phyloP scores from a whole-genome alignment of 371 early-diverging fungal species.

The Phascolomyces articulosus region DNA sequence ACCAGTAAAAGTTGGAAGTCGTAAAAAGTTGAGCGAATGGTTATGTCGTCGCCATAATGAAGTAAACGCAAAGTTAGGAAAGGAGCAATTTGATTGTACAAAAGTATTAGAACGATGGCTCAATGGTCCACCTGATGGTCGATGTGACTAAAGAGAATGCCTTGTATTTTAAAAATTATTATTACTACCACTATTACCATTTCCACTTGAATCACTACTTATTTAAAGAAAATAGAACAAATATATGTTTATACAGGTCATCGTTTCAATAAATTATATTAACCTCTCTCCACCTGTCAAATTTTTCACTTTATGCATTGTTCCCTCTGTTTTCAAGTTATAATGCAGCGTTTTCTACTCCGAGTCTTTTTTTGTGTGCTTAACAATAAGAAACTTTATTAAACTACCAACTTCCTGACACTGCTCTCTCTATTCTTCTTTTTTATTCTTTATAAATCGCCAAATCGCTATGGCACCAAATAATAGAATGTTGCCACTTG shows the following conservation, averaged over 20 bases:
- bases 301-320: neutral
- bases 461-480: neutral
- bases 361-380: too few species aligned
- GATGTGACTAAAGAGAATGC: conserved; percentile 39
- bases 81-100: conserved; percentile 93
- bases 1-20: conserved; percentile 86
- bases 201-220: too few species aligned
- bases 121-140: conserved; percentile 79
- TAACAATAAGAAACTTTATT: too few species aligned
- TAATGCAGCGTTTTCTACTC: neutral
- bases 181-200: too few species aligned
- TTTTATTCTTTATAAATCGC: too few species aligned
- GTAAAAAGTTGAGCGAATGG: conserved; percentile 83
- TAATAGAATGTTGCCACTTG: neutral
- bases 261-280: too few species aligned
- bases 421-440: too few species aligned
- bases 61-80: conserved; percentile 93
- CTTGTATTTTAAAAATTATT: too few species aligned
- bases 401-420: too few species aligned
- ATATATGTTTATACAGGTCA: too few species aligned
- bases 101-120: conserved; percentile 95
- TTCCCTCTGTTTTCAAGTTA: too few species aligned
- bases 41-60: conserved; percentile 96
- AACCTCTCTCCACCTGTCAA: neutral
- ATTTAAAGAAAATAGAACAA: neutral